Evolutionary conservation across 1,139 yeast genomes (phyloP), one percentile per base, ranked within the genome.

Genomic region (Taiozyma sp.): DNA sequence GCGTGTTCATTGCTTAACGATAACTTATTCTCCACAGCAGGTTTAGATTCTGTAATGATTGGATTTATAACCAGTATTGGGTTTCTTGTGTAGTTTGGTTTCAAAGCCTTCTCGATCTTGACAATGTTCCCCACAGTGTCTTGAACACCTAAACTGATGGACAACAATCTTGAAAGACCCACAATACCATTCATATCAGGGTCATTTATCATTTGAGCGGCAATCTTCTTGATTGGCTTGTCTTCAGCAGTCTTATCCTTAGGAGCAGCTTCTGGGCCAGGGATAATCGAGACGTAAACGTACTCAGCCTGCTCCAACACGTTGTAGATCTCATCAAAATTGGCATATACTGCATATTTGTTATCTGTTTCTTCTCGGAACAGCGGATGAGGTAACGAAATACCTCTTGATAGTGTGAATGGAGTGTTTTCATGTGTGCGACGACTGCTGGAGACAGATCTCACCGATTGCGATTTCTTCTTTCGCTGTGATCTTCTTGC

Each of bases 251-350:
- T 24, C 19, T 40, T 22, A 14, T 40, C 43, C 8, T 41, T 19
- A 16, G 39, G 32, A 12, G 45, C 22, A 51, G 58, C 62, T 49
- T 70, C 68, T 0, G 87, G 85, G 2, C 85, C 84, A 9, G 75
- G 75, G 9, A 87, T 67, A 1, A 85, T 71, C 0, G 87, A 78
- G 0, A 87, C 83, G 10, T 77, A 76, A 8, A 84, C 90, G 62
- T 71, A 80, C 38, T 75, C 77, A 3, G 75, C 65, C 9, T 67
- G 63, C 29, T 65, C 64, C 14, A 80, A 60, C 3, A 65, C 63
- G 49, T 56, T 64, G 1, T 65, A 63, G 14, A 72, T 64, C 42
- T 73, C 73, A 42, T 65, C 70, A 50, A 70, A 67, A 61, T 79
- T 74, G 12, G 71, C 75, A 59, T 74, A 79, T 1, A 81, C 71